Conservation (phyloP, 805 yeast genomes). For the Diddensiella caesifluorescens region DNA sequence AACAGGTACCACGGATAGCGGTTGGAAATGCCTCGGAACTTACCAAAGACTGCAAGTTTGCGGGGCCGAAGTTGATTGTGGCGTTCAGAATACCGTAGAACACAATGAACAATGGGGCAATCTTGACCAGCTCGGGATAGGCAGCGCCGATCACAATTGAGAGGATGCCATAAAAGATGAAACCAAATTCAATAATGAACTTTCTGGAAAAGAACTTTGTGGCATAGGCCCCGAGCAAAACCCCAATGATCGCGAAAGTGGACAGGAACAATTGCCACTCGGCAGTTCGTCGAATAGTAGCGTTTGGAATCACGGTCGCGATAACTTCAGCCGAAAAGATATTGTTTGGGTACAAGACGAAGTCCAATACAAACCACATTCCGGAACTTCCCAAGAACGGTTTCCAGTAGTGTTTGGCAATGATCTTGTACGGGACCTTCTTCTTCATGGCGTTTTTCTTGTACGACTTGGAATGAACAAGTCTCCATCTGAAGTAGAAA, state of each 20-base stretch:
- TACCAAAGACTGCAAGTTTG: conserved; percentile 80
- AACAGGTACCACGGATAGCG: conserved; percentile 81
- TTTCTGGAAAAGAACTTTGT: conserved; percentile 65
- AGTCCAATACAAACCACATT: conserved; percentile 89
- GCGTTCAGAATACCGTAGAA: conserved; percentile 82
- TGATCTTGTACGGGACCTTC: conserved; percentile 53
- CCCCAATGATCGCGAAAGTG: conserved; percentile 85
- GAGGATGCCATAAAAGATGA: conserved; percentile 61
- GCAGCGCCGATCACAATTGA: conserved; percentile 38
- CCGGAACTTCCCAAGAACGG: conserved; percentile 62
- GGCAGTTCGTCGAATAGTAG: conserved; percentile 68
- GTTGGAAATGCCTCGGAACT: conserved; percentile 87
- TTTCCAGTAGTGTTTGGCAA: conserved; percentile 76
- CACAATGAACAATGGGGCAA: conserved; percentile 64
- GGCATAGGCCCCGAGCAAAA: conserved; percentile 71
- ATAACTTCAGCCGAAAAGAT: conserved; percentile 72
- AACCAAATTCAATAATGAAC: conserved; percentile 63
- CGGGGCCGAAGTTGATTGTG: conserved; percentile 89
- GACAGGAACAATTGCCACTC: conserved; percentile 83
- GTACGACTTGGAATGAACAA: conserved; percentile 62
- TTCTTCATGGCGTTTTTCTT: conserved; percentile 59
- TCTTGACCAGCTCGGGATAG: conserved; percentile 48
- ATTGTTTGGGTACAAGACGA: conserved; percentile 80
- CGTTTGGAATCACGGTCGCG: conserved; percentile 50
- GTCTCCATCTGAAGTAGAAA: conserved; percentile 64